These are phyloP conservation scores for Hansfordia pulvinata DNA, from an alignment of 2,329 filamentous ascomycete species.

Conservation along the genomic window DNA sequence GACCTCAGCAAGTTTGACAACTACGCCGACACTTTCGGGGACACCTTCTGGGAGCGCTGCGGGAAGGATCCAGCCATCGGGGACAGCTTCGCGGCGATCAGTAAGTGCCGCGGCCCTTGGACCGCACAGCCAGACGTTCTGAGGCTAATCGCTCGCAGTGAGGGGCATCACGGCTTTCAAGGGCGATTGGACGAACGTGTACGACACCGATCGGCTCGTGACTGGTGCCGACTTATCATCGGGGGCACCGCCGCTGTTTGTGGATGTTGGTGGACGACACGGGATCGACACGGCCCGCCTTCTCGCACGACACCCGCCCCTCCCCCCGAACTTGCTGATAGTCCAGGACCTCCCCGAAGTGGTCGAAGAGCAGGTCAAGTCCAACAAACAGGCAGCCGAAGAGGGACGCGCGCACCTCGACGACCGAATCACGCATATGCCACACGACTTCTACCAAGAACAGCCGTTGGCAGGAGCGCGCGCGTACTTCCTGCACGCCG, in stretches of 20 bases:
- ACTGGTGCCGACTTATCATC: slow-evolving; percentile 10
- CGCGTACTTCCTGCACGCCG: slow-evolving; percentile 17
- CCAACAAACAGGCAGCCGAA: too few relatives aligned
- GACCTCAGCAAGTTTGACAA: slow-evolving; percentile 7
- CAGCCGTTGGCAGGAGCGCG: slow-evolving; percentile 17
- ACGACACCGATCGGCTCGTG: slow-evolving; percentile 10
- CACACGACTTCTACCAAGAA: slow-evolving; percentile 18
- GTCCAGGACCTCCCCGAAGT: slow-evolving; percentile 24
- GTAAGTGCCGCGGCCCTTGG: too few relatives aligned
- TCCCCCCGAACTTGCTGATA: slow-evolving; percentile 17
- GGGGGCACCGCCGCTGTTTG: slow-evolving; percentile 17
- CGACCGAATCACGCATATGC: slow-evolving; percentile 11
- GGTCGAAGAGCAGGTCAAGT: slow-evolving; percentile 3
- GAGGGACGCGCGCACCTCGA: too few relatives aligned
- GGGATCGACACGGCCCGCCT: slow-evolving; percentile 22
- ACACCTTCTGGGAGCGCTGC: slow-evolving; percentile 11
- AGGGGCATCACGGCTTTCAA: slow-evolving; percentile 7
- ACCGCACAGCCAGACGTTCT: too few relatives aligned
- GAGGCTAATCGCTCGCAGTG: too few relatives aligned
- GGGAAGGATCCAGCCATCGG: slow-evolving; percentile 7
- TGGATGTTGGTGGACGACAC: slow-evolving; percentile 26
- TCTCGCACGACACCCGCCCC: slow-evolving; percentile 14
- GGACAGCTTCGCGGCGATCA: slow-evolving; percentile 11
- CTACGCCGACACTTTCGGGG: slow-evolving; percentile 8
- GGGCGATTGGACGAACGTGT: slow-evolving; percentile 12